Evolutionary conservation across 2,329 filamentous ascomycete species (phyloP).

Genomic region (Nothophoma quercina): DNA sequence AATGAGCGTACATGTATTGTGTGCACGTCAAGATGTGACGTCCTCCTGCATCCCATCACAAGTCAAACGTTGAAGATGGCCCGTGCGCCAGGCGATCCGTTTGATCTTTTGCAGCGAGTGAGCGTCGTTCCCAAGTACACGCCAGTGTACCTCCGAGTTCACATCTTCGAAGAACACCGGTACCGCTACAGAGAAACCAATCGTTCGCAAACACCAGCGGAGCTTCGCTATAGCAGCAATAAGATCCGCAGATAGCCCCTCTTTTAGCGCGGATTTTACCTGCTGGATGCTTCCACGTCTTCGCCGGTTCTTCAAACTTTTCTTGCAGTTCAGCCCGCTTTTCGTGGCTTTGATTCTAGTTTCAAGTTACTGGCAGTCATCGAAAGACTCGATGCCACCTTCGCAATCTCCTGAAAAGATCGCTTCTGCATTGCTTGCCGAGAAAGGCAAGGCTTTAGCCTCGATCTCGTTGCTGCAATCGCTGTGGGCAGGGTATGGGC

Average conservation of each 20-base stretch:
- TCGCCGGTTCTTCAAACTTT: neutral
- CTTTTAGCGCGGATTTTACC: neutral
- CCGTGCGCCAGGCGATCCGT: no score
- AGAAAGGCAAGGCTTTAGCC: conserved; percentile 34
- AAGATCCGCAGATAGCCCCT: neutral
- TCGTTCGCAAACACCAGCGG: no score
- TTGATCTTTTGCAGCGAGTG: no score
- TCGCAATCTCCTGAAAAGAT: conserved; percentile 26
- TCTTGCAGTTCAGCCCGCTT: neutral
- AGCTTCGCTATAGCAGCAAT: no score
- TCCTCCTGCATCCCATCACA: no score
- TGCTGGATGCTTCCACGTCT: conserved; percentile 10
- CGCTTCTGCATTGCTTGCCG: conserved; percentile 37
- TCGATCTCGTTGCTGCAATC: conserved; percentile 48
- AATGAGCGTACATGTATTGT: no score
- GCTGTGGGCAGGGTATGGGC: conserved; percentile 59
- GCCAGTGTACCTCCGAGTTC: no score
- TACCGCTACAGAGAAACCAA: no score
- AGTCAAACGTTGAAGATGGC: no score
- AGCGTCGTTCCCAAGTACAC: no score
- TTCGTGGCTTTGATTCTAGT: neutral
- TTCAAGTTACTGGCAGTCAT: neutral
- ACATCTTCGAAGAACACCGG: no score
- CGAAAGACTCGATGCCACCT: conserved; percentile 49
- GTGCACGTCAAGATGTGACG: no score